Evolutionary conservation across 768 basidiomycete genomes (phyloP).

Genomic region (Trametes maxima): DNA sequence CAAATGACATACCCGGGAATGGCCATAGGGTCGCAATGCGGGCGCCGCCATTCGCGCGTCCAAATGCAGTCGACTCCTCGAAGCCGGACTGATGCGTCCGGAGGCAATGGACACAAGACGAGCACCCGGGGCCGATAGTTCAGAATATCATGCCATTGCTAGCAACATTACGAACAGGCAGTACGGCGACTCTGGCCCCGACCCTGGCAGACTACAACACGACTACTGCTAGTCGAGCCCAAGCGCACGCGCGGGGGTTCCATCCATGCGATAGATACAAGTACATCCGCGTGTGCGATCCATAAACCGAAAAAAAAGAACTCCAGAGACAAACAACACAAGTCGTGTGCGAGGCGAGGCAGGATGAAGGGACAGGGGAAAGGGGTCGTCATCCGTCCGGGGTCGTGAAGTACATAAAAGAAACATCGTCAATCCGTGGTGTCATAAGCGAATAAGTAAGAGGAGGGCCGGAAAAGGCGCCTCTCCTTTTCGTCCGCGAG

Average conservation of each 20-base stretch:
- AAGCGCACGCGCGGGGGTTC: not conserved
- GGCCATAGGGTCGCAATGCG: no score
- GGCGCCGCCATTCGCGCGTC: no score
- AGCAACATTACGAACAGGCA: conserved; percentile 15
- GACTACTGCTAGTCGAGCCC: conserved; percentile 19
- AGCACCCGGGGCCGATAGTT: not conserved
- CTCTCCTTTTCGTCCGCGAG: conserved; percentile 19
- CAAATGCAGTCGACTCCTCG: no score
- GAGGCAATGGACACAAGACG: no score
- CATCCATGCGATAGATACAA: conserved; percentile 8
- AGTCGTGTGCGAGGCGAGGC: not conserved
- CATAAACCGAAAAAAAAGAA: conserved; percentile 6
- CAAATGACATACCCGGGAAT: no score
- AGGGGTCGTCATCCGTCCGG: conserved; percentile 10
- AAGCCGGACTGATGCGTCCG: no score
- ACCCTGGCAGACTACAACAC: conserved; percentile 8
- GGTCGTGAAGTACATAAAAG: conserved; percentile 8
- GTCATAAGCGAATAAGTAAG: conserved; percentile 13
- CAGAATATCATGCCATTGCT: conserved; percentile 10
- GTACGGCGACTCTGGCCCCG: conserved; percentile 9
- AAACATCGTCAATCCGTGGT: conserved; percentile 10
- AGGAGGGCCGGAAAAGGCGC: conserved; percentile 2
- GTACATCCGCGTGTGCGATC: conserved; percentile 20
- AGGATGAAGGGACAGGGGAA: not conserved
- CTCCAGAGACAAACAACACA: not conserved